phyloP scores from a whole-genome alignment of 208 protist genomes.

The Leishmania gerbilli region DNA sequence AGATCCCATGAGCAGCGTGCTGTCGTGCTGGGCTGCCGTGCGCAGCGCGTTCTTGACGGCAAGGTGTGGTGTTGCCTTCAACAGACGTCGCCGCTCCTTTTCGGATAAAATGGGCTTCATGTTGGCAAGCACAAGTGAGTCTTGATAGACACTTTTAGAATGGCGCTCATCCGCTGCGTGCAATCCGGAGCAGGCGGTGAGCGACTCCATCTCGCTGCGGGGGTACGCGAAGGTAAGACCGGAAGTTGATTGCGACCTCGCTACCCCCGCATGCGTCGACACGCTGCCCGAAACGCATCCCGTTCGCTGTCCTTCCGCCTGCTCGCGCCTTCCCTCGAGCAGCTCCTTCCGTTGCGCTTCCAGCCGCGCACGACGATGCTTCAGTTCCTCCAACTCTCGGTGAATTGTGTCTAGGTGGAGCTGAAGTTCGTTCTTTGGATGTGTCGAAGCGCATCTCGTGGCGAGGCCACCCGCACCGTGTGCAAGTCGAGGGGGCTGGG shows the following conservation, averaged over 20 bases:
- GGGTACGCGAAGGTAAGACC: conserved; percentile 5
- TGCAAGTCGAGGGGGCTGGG: not conserved
- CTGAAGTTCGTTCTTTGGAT: not conserved
- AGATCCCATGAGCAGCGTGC: conserved; percentile 51
- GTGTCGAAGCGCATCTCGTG: not conserved
- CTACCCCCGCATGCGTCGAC: not conserved
- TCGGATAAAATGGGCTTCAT: conserved; percentile 33
- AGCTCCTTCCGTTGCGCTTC: conserved; percentile 54
- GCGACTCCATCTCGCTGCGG: conserved; percentile 7
- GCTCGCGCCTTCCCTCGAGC: conserved; percentile 28
- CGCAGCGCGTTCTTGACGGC: conserved; percentile 62
- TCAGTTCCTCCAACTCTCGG: conserved; percentile 57
- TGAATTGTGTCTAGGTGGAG: conserved; percentile 48
- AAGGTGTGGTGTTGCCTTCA: conserved; percentile 43
- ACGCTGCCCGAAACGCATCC: not conserved
- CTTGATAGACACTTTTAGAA: not conserved
- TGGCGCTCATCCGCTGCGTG: not conserved
- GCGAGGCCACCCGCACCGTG: too few relatives aligned
- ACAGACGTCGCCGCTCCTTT: conserved; percentile 29
- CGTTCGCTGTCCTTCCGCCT: not conserved
- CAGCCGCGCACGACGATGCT: conserved; percentile 44
- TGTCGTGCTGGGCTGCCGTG: conserved; percentile 48
- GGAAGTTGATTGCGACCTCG: not conserved
- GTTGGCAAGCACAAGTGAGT: conserved; percentile 9
- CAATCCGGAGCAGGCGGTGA: not conserved